phyloP scores from a whole-genome alignment of 495 filamentous ascomycete species.

The Trichoderma erinaceum region DNA sequence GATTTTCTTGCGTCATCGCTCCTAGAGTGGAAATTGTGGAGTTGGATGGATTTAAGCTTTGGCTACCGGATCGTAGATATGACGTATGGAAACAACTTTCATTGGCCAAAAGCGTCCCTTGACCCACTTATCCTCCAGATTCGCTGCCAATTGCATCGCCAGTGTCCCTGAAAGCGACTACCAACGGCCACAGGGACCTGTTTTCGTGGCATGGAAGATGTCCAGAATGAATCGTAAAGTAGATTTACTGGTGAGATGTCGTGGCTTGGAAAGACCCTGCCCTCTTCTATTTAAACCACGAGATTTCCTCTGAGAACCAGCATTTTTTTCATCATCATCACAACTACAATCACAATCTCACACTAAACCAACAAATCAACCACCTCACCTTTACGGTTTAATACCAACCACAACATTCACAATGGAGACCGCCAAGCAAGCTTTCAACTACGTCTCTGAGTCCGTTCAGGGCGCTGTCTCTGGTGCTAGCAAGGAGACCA shows the following conservation, averaged over 20 bases:
- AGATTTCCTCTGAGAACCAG: background rate
- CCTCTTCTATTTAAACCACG: background rate
- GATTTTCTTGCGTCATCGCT: background rate
- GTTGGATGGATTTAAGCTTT: background rate
- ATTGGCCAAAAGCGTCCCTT: background rate
- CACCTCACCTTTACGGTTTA: slow-evolving; percentile 24
- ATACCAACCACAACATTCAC: slow-evolving; percentile 33
- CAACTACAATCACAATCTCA: slow-evolving; percentile 17
- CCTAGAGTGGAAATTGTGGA: background rate
- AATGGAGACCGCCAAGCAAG: slow-evolving; percentile 56
- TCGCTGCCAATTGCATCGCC: background rate
- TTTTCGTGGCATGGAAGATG: background rate
- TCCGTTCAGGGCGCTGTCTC: slow-evolving; percentile 43
- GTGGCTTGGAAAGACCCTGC: background rate
- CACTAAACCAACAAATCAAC: slow-evolving; percentile 25
- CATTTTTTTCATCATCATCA: slow-evolving; percentile 23
- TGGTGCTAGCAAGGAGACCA: slow-evolving; percentile 57
- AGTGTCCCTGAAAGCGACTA: background rate
- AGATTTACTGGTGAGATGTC: background rate
- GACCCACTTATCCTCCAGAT: background rate
- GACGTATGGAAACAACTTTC: background rate
- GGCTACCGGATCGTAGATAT: background rate
- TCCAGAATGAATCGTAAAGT: background rate
- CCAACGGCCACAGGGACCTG: background rate
- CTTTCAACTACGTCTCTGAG: slow-evolving; percentile 56